Percentiles rank a stretch among this genome's conserved stretches.
Evolutionary conservation across 768 basidiomycete species (phyloP).

Genomic region (Leccinum broughii): DNA sequence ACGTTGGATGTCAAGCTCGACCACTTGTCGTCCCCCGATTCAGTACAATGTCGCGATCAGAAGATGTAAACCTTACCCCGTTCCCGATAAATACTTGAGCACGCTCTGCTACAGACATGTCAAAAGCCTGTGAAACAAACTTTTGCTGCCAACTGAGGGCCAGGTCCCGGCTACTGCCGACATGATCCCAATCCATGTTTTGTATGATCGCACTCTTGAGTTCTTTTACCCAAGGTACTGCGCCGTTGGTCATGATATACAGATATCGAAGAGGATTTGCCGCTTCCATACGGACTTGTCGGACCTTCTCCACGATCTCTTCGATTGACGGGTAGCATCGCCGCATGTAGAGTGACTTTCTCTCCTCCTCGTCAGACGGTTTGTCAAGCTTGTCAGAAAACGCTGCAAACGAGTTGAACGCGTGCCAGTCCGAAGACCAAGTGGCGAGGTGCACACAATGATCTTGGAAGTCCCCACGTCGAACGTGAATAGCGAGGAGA

Average conservation of each 20-base stretch:
- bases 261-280: slow-evolving; percentile 34
- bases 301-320: slow-evolving; percentile 43
- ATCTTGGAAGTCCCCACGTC: slow-evolving; percentile 48
- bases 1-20: slow-evolving; percentile 45
- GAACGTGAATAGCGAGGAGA: slow-evolving; percentile 51
- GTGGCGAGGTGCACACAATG: slow-evolving; percentile 45
- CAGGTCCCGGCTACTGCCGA: slow-evolving; percentile 47
- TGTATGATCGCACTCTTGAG: slow-evolving; percentile 38
- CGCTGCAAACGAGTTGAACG: slow-evolving; percentile 46
- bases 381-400: slow-evolving; percentile 39
- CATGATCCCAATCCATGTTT: slow-evolving; percentile 38
- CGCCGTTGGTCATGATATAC: slow-evolving; percentile 52
- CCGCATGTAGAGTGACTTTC: slow-evolving; percentile 27
- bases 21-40: slow-evolving; percentile 31
- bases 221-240: slow-evolving; percentile 40
- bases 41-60: background rate
- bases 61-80: slow-evolving; percentile 39
- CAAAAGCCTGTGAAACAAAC: slow-evolving; percentile 46
- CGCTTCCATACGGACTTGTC: slow-evolving; percentile 31
- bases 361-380: slow-evolving; percentile 29
- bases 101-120: slow-evolving; percentile 50
- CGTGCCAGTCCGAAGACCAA: slow-evolving; percentile 39
- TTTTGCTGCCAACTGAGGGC: slow-evolving; percentile 42
- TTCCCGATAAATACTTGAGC: slow-evolving; percentile 56
- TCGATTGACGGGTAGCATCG: slow-evolving; percentile 47